phyloP scores from a whole-genome alignment of 1,139 yeast genomes.

The Protomyces lactucae-debilis region DNA sequence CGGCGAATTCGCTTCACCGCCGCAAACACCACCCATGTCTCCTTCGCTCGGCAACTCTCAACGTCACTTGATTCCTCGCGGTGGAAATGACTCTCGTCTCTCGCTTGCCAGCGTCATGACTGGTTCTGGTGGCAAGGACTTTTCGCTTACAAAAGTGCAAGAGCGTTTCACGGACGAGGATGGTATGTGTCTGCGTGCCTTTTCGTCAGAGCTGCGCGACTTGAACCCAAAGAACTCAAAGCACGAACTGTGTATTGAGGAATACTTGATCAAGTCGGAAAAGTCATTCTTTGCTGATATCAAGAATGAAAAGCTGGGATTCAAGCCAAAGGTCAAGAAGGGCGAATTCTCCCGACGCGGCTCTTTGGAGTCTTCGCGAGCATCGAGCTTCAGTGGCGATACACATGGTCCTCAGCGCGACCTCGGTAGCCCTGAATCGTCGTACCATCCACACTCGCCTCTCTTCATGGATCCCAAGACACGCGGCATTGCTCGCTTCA shows the following conservation, averaged over 20 bases:
- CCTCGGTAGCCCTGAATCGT: constrained; percentile 23
- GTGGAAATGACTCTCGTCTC: constrained; percentile 27
- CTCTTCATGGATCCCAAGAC: constrained; percentile 14
- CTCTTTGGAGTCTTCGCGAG: constrained; percentile 22
- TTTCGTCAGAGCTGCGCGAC: constrained; percentile 24
- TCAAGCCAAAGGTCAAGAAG: constrained; percentile 21
- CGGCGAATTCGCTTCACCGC: constrained; percentile 15
- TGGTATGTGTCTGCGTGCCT: constrained; percentile 27
- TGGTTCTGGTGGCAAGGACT: constrained; percentile 24
- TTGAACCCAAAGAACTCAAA: constrained; percentile 27
- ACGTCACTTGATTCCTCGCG: constrained; percentile 11
- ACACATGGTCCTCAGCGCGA: constrained; percentile 4
- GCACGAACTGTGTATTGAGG: constrained; percentile 29
- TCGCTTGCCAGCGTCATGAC: constrained; percentile 31
- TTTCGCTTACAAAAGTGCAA: constrained; percentile 26
- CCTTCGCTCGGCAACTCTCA: constrained; percentile 21
- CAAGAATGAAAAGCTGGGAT: constrained; percentile 26
- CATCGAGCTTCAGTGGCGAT: constrained; percentile 25
- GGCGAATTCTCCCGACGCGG: constrained; percentile 23
- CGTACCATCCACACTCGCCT: constrained; percentile 6
- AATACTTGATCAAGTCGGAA: constrained; percentile 27
- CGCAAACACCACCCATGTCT: constrained; percentile 27
- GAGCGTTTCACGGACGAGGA: constrained; percentile 28
- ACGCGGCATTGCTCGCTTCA: constrained; percentile 9
- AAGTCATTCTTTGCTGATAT: constrained; percentile 24